These are phyloP conservation scores for Hymenochaete sp. DNA, from an alignment of 1,284 basidiomycete species.

Conservation along the genomic window DNA sequence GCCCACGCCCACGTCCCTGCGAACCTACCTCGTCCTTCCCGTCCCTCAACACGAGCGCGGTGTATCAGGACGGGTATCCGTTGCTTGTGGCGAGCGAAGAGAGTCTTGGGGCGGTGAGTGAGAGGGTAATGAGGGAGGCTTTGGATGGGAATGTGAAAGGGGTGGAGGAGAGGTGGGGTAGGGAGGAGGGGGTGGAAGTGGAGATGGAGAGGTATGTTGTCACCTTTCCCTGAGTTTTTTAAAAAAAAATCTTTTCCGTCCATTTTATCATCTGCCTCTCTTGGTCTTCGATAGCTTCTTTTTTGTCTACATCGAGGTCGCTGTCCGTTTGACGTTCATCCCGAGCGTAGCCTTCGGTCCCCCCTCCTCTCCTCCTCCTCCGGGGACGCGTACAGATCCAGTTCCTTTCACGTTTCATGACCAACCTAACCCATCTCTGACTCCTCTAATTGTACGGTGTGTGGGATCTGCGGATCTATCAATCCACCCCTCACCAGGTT, in stretches of 20 bases:
- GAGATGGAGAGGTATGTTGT: constrained; percentile 48
- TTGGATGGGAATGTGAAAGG: no score
- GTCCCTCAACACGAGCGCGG: constrained; percentile 41
- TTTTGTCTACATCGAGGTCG: constrained; percentile 6
- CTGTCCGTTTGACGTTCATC: constrained; percentile 19
- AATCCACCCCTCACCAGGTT: no score
- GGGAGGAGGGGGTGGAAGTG: constrained; percentile 51
- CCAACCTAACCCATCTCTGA: no score
- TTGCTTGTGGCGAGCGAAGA: constrained; percentile 58
- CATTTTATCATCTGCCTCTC: background rate
- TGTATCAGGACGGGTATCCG: constrained; percentile 68
- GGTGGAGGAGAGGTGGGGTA: constrained; percentile 37
- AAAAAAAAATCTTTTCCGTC: no score
- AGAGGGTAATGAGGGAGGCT: no score
- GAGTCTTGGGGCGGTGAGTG: constrained; percentile 43
- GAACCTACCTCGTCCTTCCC: constrained; percentile 47
- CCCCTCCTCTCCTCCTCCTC: background rate
- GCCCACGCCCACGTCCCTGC: constrained; percentile 43
- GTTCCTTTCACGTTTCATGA: no score
- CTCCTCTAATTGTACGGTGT: no score
- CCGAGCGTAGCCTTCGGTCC: no score
- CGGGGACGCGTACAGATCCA: background rate
- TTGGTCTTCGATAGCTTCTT: background rate
- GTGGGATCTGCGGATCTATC: no score
- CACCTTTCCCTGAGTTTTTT: no score